A percentile compares a stretch with the other conserved stretches of the same genome.
phyloP scores from a whole-genome alignment of 2,329 filamentous ascomycete species.

The Sporothrix luriei region DNA sequence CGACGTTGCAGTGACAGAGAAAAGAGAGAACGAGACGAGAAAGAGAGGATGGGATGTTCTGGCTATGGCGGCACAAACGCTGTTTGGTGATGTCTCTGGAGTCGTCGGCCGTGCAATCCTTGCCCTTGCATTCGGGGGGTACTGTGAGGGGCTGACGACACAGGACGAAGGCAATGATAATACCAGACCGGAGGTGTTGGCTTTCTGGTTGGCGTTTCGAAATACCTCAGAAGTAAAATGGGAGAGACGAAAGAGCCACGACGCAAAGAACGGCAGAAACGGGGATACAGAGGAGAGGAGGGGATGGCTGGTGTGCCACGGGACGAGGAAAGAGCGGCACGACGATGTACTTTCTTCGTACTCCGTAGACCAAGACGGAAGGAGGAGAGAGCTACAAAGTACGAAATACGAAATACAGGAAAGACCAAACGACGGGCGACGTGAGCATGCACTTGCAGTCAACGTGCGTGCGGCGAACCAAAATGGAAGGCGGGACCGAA shows the following conservation, averaged over 20 bases:
- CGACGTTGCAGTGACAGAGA: slow-evolving; percentile 5
- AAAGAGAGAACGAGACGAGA: neutral
- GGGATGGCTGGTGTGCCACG: neutral
- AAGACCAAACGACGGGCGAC: slow-evolving; percentile 3
- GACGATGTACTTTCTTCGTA: neutral
- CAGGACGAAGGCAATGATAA: slow-evolving; percentile 3
- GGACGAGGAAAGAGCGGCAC: slow-evolving; percentile 15
- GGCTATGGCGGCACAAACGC: neutral
- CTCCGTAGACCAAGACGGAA: slow-evolving; percentile 12
- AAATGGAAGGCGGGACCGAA: slow-evolving; percentile 24
- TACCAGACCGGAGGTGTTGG: neutral
- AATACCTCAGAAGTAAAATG: neutral
- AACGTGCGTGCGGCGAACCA: neutral
- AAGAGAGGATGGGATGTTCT: neutral
- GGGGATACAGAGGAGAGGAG: neutral
- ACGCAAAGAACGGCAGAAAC: neutral
- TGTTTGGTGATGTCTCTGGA: slow-evolving; percentile 5
- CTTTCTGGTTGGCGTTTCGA: neutral
- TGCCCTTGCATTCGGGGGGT: slow-evolving; percentile 20
- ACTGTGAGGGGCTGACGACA: neutral
- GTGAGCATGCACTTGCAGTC: neutral
- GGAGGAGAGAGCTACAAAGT: neutral
- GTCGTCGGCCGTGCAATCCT: neutral
- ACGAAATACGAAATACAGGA: no score
- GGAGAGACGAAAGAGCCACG: neutral